Evolutionary conservation across 2,329 filamentous ascomycete species (phyloP).

Genomic region (Seiridium unicorne): DNA sequence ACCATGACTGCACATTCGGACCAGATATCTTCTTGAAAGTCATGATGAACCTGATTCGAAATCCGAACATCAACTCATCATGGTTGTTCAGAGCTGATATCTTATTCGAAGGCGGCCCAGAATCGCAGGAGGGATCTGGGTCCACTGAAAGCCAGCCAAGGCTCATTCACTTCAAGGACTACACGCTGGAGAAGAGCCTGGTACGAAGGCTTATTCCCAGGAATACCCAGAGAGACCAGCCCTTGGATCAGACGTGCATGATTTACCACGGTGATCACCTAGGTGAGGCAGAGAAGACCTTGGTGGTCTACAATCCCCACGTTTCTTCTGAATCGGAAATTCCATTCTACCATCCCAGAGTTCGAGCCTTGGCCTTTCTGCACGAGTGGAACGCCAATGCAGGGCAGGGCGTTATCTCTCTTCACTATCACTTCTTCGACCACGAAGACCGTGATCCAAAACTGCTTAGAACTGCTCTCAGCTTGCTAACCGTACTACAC

Average conservation of each 20-base stretch:
- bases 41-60: conserved; percentile 73
- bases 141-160: conserved; percentile 24
- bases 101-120: conserved; percentile 50
- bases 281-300: conserved; percentile 35
- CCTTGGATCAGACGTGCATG: conserved; percentile 80
- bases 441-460: conserved; percentile 35
- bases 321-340: conserved; percentile 57
- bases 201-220: conserved; percentile 79
- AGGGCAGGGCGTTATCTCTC: conserved; percentile 49
- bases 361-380: conserved; percentile 72
- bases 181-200: conserved; percentile 59
- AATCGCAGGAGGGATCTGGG: conserved; percentile 25
- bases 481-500: conserved; percentile 65
- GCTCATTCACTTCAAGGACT: conserved; percentile 44
- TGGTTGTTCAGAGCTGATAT: conserved; percentile 80
- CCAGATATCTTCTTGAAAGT: conserved; percentile 62
- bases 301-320: conserved; percentile 81
- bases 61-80: conserved; percentile 77
- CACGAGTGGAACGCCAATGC: conserved; percentile 59
- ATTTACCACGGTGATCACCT: conserved; percentile 50
- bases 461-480: conserved; percentile 65
- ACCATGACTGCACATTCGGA: conserved; percentile 60
- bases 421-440: conserved; percentile 59
- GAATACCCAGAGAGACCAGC: conserved; percentile 72
- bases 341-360: conserved; percentile 85